Evolutionary conservation across 106 monocot genomes (phyloP), one percentile per base, ranked within the genome.

Genomic region (Dendrobium officinale): DNA sequence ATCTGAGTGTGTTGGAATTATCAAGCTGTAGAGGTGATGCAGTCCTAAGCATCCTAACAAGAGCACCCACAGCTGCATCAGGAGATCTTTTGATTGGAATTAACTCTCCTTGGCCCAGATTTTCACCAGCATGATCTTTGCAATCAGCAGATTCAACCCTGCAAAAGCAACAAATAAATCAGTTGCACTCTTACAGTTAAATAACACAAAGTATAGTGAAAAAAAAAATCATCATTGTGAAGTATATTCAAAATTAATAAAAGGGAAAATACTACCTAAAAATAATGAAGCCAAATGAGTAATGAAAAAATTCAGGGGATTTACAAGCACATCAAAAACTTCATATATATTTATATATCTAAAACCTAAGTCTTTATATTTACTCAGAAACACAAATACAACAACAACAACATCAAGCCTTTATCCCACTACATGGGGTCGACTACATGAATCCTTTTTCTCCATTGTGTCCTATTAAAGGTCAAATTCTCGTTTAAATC

Each of bases 41-140:
- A 59, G 78, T 79, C 82, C 81, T 89, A 6, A 97, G 86, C 81
- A 91, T 90, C 67, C 74, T 75, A 41, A 97, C 85, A 43, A 97
- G 87, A 41, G 75, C 88, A 84, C 96, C 92, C 49, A 94, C 87
- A 26, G 83, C 82, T 55, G 96, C 94, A 84, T 85, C 88, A 67
- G 88, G 88, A 56, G 94, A 92, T 70, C 86, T 93, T 82, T 73
- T 81, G 16, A 79, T 45, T 66, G 79, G 58, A 18, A 64, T 33
- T 5, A 84, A 56, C 26, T 79, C 77, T 29, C 85, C 81, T 48
- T 87, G 19, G n/a, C 84, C 85, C 6, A 55, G 40, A 27, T 75
- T 79, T 42, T 80, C 79, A 75, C 72, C 41, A 17, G 56, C 54
- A 27, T 55, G 83, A n/a, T 22, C 55, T 77, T 82, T 85, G 75